phyloP scores from a whole-genome alignment of 768 basidiomycete genomes.

The Fistulinella prunicolor region DNA sequence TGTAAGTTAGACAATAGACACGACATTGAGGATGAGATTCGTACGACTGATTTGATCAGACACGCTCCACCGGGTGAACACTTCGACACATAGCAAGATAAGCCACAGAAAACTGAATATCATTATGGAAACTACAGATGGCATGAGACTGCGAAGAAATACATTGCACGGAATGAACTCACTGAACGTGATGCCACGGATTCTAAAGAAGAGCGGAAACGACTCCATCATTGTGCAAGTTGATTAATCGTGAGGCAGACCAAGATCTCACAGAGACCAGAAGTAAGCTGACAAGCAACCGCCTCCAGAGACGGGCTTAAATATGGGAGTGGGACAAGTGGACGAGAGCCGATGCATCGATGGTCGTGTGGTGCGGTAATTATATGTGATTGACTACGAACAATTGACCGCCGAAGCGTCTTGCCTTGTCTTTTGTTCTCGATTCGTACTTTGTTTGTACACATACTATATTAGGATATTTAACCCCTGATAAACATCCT shows the following conservation, averaged over 20 bases:
- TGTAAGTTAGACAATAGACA: background rate
- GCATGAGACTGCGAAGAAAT: background rate
- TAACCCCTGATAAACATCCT: constrained; percentile 15
- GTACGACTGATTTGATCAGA: constrained; percentile 46
- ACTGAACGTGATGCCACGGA: constrained; percentile 31
- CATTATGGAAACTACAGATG: constrained; percentile 38
- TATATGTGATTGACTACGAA: constrained; percentile 11
- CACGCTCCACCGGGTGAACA: constrained; percentile 46
- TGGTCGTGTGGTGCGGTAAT: background rate
- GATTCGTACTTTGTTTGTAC: background rate
- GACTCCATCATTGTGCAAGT: constrained; percentile 26
- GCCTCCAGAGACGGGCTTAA: constrained; percentile 14
- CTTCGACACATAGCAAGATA: constrained; percentile 43
- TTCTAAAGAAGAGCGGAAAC: constrained; percentile 30
- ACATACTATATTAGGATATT: background rate
- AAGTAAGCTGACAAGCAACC: constrained; percentile 18
- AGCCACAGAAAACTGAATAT: constrained; percentile 49
- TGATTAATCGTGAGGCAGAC: too few species aligned
- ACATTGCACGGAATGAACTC: constrained; percentile 5
- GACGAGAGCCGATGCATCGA: too few species aligned
- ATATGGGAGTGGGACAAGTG: constrained; percentile 1
- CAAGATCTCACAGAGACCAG: constrained; percentile 22
- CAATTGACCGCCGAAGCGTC: constrained; percentile 11
- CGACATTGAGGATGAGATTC: constrained; percentile 11
- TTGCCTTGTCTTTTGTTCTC: constrained; percentile 18